Evolutionary conservation across 306 rosid species (phyloP).

Genomic region (cucumber (Cucumis sativus)): Cucumber_9930_V3 NC_026657.2:404501-405000

Average conservation of each 20-base stretch:
- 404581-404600: neutral
- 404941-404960: neutral
- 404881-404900: no score
- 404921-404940: neutral
- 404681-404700: neutral
- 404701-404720: neutral
- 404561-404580: neutral
- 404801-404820: neutral
- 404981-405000: neutral
- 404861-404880: neutral
- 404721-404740: neutral
- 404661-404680: neutral
- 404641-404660: neutral
- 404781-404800: neutral
- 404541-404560: neutral
- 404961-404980: neutral
- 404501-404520: neutral
- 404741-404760: neutral
- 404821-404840: neutral
- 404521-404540: neutral
- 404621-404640: neutral
- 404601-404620: neutral
- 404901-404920: neutral
- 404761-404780: neutral
- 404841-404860: neutral